Base-by-base conservation (phyloP, 1,284 basidiomycete species). In the Malassezia arunalokei region DNA sequence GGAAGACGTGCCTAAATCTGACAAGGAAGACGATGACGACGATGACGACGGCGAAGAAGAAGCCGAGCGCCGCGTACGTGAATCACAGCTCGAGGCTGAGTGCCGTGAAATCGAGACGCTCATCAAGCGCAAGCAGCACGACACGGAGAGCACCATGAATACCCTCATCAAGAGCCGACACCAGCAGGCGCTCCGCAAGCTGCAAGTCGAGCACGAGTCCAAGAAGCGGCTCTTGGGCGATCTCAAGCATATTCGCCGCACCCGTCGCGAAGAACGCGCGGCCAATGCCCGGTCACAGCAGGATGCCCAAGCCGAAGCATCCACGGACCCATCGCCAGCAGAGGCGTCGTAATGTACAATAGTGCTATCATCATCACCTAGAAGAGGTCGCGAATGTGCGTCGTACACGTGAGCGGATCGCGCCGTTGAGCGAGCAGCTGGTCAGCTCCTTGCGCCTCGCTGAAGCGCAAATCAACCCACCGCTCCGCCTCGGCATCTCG, bases 1-100 rank as follows among this genome's bases (percentile, higher is more conserved):
- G 0, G 62, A 92, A 82, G 52, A 89, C 77, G 12, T 87, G 87
- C 42, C 85, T 80, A 45, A 85, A 73, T 73, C 89, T 83, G 44
- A 88, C 77, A 66, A 82, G 82, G 57, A 45, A 1, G 50, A 46
- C 1, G 56, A 54, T 5, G 60, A 54, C 12, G 54, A 67, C 40
- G 71, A 73, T 39, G 70, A 66, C 27, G 66, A 65, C 41, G 66
- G 65, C 31, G 62, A 66, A 51, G 61, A 64, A 42, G 70, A 73
- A 43, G 63, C 56, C 5, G 58, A 62, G 33, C 55, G 56, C 33
- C 57, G 68, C 3, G 66, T 69, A 15, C 63, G 70, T 41, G 66
- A 70, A 53, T 59, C 62, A 28, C 70, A 73, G 51, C 58, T 73
- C 17, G 70, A 70, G 49, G 68, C 66, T 3, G 68, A 71, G 42